A percentile compares a stretch with the other conserved stretches of the same genome.
phyloP scores from a whole-genome alignment of 805 yeast genomes.

The Suhomyces vadensis region DNA sequence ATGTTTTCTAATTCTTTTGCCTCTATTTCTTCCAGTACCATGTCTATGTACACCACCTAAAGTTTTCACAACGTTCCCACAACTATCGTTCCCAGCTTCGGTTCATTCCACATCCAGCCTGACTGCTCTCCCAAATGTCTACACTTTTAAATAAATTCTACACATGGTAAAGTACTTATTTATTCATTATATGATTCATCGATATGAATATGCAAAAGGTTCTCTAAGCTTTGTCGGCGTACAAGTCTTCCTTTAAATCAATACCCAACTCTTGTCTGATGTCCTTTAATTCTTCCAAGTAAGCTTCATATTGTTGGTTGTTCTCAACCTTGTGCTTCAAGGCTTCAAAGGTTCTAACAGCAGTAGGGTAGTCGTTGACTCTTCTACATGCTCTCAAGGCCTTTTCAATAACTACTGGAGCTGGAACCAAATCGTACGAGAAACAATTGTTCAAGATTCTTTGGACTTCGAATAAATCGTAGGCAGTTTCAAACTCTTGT shows the following conservation, averaged over 20 bases:
- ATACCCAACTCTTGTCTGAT: slow-evolving; percentile 91
- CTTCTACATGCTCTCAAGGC: slow-evolving; percentile 98
- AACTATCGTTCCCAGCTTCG: too few species aligned
- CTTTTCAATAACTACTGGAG: slow-evolving; percentile 92
- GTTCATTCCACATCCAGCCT: too few species aligned
- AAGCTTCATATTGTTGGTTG: slow-evolving; percentile 91
- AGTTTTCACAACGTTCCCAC: too few species aligned
- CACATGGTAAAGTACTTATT: background rate
- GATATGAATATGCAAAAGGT: background rate
- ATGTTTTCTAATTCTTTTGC: too few species aligned
- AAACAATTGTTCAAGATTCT: slow-evolving; percentile 97
- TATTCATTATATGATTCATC: background rate
- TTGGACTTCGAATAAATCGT: slow-evolving; percentile 52
- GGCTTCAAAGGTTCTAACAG: slow-evolving; percentile 97
- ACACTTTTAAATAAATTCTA: too few species aligned
- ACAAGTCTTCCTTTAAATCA: slow-evolving; percentile 89
- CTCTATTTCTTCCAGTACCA: too few species aligned
- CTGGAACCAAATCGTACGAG: slow-evolving; percentile 97
- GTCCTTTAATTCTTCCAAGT: slow-evolving; percentile 90
- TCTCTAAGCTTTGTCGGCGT: slow-evolving; percentile 32
- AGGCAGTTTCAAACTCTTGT: slow-evolving; percentile 92
- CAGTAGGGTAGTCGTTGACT: slow-evolving; percentile 98
- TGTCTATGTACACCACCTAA: too few species aligned
- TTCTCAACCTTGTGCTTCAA: slow-evolving; percentile 94
- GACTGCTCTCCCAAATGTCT: too few species aligned